phyloP scores from a whole-genome alignment of 2,329 filamentous ascomycete genomes.

The Trichoderma gracile region DNA sequence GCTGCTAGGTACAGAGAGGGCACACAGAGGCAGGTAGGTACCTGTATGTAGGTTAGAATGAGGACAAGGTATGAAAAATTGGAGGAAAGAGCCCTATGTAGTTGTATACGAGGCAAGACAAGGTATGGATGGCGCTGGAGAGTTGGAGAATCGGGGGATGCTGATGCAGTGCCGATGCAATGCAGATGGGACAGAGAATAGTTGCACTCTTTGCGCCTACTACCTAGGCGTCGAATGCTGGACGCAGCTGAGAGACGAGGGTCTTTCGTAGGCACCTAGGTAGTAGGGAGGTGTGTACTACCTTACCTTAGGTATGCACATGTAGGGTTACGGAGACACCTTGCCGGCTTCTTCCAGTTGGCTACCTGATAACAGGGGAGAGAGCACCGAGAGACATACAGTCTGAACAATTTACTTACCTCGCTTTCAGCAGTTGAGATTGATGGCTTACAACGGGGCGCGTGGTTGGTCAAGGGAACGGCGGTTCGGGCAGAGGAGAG shows the following conservation, averaged over 20 bases:
- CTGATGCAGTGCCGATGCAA: constrained; percentile 7
- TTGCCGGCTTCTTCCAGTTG: background rate
- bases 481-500: background rate
- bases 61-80: no score
- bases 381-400: background rate
- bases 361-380: background rate
- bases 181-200: constrained; percentile 8
- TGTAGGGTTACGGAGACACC: background rate
- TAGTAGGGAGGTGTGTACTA: no score
- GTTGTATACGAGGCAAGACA: background rate
- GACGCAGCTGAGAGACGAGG: constrained; percentile 7
- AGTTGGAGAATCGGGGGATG: constrained; percentile 3
- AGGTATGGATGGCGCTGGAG: background rate
- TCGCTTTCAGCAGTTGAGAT: background rate
- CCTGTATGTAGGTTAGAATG: no score
- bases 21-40: background rate
- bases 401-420: background rate
- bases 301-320: background rate
- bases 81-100: no score
- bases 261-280: background rate
- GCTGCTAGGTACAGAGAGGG: background rate
- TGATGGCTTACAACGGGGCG: constrained; percentile 14
- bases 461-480: background rate
- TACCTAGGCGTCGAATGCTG: background rate
- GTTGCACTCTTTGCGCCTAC: background rate